Conservation (phyloP, 2,329 filamentous ascomycete species). For the Pseudogymnoascus sp. region DNA sequence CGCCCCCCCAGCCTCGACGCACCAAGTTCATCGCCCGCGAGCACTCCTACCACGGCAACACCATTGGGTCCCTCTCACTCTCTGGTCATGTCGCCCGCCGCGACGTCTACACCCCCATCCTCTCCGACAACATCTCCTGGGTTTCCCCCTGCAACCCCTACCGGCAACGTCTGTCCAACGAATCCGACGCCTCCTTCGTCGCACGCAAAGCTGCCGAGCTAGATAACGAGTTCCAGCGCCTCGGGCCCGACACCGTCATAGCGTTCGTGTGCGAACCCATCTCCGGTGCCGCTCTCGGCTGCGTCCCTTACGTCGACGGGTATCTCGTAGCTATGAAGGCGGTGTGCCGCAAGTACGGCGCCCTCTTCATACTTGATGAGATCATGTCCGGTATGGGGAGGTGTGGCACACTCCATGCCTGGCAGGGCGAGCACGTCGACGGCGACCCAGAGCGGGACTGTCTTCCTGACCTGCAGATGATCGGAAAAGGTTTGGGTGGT, state of each 20-base stretch:
- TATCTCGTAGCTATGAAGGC: slow-evolving; percentile 61
- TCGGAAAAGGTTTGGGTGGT: slow-evolving; percentile 58
- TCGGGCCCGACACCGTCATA: slow-evolving; percentile 55
- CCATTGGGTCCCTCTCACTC: slow-evolving; percentile 51
- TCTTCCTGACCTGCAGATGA: slow-evolving; percentile 55
- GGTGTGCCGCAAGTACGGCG: slow-evolving; percentile 63
- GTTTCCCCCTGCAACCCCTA: slow-evolving; percentile 59
- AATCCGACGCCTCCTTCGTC: slow-evolving; percentile 49
- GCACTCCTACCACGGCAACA: slow-evolving; percentile 63
- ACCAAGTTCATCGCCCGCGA: slow-evolving; percentile 55
- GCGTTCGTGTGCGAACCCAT: slow-evolving; percentile 61
- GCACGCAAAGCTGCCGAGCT: slow-evolving; percentile 50
- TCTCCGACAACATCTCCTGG: slow-evolving; percentile 45
- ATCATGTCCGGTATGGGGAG: slow-evolving; percentile 54
- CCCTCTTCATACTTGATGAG: slow-evolving; percentile 71
- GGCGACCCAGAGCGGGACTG: neutral
- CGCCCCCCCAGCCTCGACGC: slow-evolving; percentile 41
- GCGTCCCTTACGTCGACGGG: slow-evolving; percentile 54
- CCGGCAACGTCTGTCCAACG: slow-evolving; percentile 40
- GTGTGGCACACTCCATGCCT: slow-evolving; percentile 45
- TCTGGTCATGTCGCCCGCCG: slow-evolving; percentile 53
- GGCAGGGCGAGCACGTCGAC: slow-evolving; percentile 40
- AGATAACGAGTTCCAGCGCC: slow-evolving; percentile 49
- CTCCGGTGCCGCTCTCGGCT: slow-evolving; percentile 62
- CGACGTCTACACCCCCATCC: slow-evolving; percentile 47